These are phyloP conservation scores for Tetrapisispora iriomotensis DNA, from an alignment of 805 yeast genomes.

Conservation along the genomic window DNA sequence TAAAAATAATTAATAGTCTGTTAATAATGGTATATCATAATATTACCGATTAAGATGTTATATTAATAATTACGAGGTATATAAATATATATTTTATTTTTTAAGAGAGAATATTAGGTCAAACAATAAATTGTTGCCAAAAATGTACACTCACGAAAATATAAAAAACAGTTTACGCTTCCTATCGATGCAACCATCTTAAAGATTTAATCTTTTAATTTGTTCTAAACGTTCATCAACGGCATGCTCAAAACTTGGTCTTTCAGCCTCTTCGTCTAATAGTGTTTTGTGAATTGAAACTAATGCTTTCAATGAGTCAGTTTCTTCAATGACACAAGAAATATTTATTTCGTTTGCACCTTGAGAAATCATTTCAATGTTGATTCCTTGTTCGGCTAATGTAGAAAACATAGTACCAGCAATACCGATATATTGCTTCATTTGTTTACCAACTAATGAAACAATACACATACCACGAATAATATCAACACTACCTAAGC, in stretches of 20 bases:
- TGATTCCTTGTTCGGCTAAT: slow-evolving; percentile 81
- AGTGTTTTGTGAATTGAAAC: slow-evolving; percentile 74
- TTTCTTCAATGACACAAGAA: slow-evolving; percentile 83
- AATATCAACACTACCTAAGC: slow-evolving; percentile 82
- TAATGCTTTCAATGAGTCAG: slow-evolving; percentile 76
- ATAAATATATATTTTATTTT: no score
- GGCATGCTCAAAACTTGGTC: slow-evolving; percentile 26
- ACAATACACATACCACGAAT: slow-evolving; percentile 83
- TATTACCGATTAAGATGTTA: no score
- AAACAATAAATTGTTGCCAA: no score
- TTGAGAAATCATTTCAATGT: slow-evolving; percentile 96
- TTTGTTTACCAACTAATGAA: slow-evolving; percentile 90
- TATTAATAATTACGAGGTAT: no score
- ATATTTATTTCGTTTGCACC: slow-evolving; percentile 98
- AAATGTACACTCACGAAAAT: no score
- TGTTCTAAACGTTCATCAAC: slow-evolving; percentile 38
- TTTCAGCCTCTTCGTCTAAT: slow-evolving; percentile 37
- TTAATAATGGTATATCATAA: no score
- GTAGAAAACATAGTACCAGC: slow-evolving; percentile 96
- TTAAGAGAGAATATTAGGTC: no score
- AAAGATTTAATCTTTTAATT: slow-evolving; percentile 31
- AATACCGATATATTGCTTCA: slow-evolving; percentile 93
- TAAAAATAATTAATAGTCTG: no score
- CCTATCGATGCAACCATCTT: no score
- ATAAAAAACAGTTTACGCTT: no score